Base-by-base conservation (phyloP, 306 rosid genomes). In the Psophocarpus tetragonolobus region DNA sequence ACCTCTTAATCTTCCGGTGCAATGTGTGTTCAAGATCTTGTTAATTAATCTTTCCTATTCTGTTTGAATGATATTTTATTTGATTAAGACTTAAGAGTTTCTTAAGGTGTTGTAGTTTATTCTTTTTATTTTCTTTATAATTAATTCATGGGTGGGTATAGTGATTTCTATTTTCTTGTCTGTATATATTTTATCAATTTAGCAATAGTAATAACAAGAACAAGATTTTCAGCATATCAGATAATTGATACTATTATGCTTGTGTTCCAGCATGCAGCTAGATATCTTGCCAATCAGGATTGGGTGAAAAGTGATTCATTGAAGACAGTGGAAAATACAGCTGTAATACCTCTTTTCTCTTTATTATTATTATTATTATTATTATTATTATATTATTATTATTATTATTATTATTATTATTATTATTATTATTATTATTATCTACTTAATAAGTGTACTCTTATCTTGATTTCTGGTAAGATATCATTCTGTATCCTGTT, bases 281-380 rank as follows among this genome's bases (percentile, higher is more conserved):
- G 98, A 90, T 94, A 89, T 86, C 98, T 94, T 44, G 97, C 90
- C 78, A 91, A 94, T 79, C 98, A 94, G 83, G 98, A 94, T 48
- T 94, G 98, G 98, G 97, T 94, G 7, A 94, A 91, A 83, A 90
- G 64, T 81, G 98, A 94, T 83, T 91, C 98, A 64, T 85, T 94
- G 56, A 94, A 94, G 87, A 85, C 92, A 12, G 96, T 94, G 88
- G 98, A 94, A 85, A 94, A 94, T 87, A 94, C 98, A 76, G 97
- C 97, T 80, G 98, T 94, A 91, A 82, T 12, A 71, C 79, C 69
- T 78, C 67, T 53, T 79, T 66, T 76, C 63, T 77, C 69, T 78
- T n/a, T n/a, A 48, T 68, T 81, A 48, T 78, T 68, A 68, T 41
- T 71, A 62, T 53, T n/a, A 48, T 68, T 81, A 48, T 78, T 68